Evolutionary conservation across 1,284 basidiomycete genomes (phyloP).

Genomic region (Hypsizygus ulmarius): DNA sequence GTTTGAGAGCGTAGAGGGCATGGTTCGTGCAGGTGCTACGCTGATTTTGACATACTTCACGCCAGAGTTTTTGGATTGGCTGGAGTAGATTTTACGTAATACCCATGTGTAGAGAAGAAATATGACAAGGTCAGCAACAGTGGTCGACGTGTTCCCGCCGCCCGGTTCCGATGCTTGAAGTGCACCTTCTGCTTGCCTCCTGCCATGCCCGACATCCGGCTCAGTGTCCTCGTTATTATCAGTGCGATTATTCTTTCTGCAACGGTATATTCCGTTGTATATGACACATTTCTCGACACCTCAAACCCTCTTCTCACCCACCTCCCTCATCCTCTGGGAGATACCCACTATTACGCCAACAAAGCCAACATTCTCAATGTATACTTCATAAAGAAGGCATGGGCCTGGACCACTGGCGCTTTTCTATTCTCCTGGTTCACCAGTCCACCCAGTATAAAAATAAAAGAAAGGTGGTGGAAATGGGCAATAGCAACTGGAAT

Average conservation of each 20-base stretch:
- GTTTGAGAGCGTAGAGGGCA: constrained; percentile 87
- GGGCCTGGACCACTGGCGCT: constrained; percentile 84
- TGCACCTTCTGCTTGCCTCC: neutral
- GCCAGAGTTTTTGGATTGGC: constrained; percentile 92
- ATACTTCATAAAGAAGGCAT: constrained; percentile 86
- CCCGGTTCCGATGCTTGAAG: too few species aligned
- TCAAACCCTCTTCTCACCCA: constrained; percentile 67
- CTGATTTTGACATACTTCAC: constrained; percentile 95
- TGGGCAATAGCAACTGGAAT: constrained; percentile 64
- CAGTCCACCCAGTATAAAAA: constrained; percentile 43
- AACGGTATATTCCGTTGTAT: constrained; percentile 40
- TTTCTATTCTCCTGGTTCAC: constrained; percentile 63
- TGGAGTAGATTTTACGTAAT: constrained; percentile 28
- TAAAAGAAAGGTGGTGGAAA: constrained; percentile 45
- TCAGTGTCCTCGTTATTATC: constrained; percentile 30
- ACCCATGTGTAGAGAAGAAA: too few species aligned
- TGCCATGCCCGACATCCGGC: constrained; percentile 31
- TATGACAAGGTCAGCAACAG: too few species aligned
- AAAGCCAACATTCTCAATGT: constrained; percentile 84
- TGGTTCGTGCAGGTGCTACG: constrained; percentile 88
- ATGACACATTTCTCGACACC: constrained; percentile 42
- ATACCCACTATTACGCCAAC: constrained; percentile 75
- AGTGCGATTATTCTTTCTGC: constrained; percentile 34
- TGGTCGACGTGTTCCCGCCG: too few species aligned
- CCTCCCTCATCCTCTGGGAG: constrained; percentile 63